These are phyloP conservation scores for Rosa chinensis DNA, from an alignment of 306 rosid species.

Conservation along the genomic window DNA sequence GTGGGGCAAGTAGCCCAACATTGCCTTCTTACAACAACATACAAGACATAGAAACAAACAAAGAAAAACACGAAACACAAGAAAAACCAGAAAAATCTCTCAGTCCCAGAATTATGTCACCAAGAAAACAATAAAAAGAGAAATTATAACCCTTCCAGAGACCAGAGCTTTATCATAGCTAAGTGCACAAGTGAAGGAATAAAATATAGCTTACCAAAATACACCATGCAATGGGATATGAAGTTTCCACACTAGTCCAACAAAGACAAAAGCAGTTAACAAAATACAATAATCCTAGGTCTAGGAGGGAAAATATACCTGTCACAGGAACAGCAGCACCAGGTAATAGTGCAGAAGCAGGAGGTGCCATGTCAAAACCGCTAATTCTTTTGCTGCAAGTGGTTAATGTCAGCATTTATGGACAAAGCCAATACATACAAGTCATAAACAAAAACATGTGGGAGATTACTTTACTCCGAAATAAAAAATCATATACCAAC, in stretches of 20 bases:
- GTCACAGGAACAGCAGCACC: constrained; percentile 59
- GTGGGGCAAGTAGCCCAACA: constrained; percentile 99
- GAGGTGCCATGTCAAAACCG: constrained; percentile 99
- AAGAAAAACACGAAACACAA: constrained; percentile 94
- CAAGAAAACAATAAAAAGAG: constrained; percentile 53
- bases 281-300: constrained; percentile 30
- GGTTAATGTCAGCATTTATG: constrained; percentile 38
- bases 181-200: constrained; percentile 48
- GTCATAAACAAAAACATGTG: neutral
- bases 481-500: neutral
- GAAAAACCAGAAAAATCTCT: constrained; percentile 91
- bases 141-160: constrained; percentile 53
- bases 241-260: constrained; percentile 91
- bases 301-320: constrained; percentile 57
- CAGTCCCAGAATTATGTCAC: constrained; percentile 91
- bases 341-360: constrained; percentile 77
- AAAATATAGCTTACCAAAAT: constrained; percentile 86
- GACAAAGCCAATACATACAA: neutral
- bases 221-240: constrained; percentile 90
- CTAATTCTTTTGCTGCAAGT: constrained; percentile 92
- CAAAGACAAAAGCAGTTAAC: constrained; percentile 74
- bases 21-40: constrained; percentile 96
- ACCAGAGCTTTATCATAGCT: constrained; percentile 45
- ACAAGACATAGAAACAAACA: constrained; percentile 97
- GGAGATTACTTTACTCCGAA: neutral